Base-by-base conservation (phyloP, 2,329 filamentous ascomycete species). In the Colletotrichum sp. region DNA sequence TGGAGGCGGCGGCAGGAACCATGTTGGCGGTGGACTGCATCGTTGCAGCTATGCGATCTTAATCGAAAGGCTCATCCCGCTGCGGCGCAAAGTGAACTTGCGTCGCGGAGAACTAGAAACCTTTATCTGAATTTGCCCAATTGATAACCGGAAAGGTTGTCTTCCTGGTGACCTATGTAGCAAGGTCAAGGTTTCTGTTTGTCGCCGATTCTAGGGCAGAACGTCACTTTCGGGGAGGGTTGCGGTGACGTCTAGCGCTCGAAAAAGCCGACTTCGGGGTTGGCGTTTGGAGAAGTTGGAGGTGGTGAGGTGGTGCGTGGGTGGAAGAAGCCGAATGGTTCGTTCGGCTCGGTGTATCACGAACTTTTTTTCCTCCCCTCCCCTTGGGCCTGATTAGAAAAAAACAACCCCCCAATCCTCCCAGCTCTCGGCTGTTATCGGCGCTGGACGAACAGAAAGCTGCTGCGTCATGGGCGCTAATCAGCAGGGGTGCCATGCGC, bases 21-120 rank as follows among this genome's bases (percentile, higher is more conserved):
- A 77, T 76, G 69, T 79, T 78, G 69, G 80, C 62, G 80, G 74
- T 59, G 76, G 78, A 78, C 78, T 81, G 78, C 80, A 82, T 83
- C 59, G 36, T 79, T 67, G 76, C 77, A 76, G 77, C 66, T 78
- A 72, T 63, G 21, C 32, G 24, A 32, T 67, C 15, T 65, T 16
- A 13, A 63, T 26, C 28, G 24, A 57, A 36, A 64, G 21, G 60
- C 75, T 69, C 76, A 72, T 69, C 66, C 72, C 76, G 75, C 21
- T 52, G 59, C 71, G 59, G 59, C 70, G 70, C 65, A 74, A 52
- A 76, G 18, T 65, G 65, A 8, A 30, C 18, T 24, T 59, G 39
- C 57, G 70, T 60, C 13, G 70, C 74, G 18, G 24, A 60, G 60
- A 21, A 21, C 44, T 6, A 24, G 39, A 74, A 28, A 59, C 28